Evolutionary conservation across 495 filamentous ascomycete genomes (phyloP), one percentile per base, ranked within the genome.

Genomic region (Cercophora newfieldiana): DNA sequence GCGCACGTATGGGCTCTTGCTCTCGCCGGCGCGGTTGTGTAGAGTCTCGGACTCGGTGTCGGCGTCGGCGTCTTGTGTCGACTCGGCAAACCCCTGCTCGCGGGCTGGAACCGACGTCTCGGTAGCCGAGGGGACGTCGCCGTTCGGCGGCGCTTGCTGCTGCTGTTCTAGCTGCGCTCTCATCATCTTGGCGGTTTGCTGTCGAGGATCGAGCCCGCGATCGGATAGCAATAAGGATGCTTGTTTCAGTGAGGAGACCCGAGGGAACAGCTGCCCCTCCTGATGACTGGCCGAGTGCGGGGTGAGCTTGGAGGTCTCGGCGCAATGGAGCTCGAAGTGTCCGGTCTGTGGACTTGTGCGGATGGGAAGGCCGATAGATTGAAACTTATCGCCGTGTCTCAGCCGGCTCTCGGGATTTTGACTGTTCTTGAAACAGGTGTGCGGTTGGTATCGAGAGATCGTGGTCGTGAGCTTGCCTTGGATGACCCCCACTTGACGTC

Each of bases 1-100:
- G 63, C 91, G 87, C 26, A 97, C 90, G 78, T 94, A 96, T 12
- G 93, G 93, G 69, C 90, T 94, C 74, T 81, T 84, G 79, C 91
- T 95, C 68, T 91, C 85, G 51, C 76, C 77, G 29, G 91, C 87
- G 56, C 88, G 87, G 76, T 96, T 97, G 59, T 78, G 80, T 59
- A 96, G 80, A n/a, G n/a, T n/a, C n/a, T n/a, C n/a, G n/a, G n/a
- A n/a, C n/a, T n/a, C 25, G 60, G 7, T 44, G 49, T n/a, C 28
- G 24, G 8, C 12, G 25, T 19, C 28, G 18, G 49, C 19, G 14
- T 48, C 21, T 14, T 26, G 18, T 47, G 61, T 18, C 29, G 49
- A 25, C 12, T 16, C 37, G 37, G 37, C 10, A 16, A 33, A 12
- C 30, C 10, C 10, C 14, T 33, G n/a, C 24, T 59, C 26, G 22